These are phyloP conservation scores for Aspergillus clavatus DNA, from an alignment of 2,329 filamentous ascomycete genomes.

Conservation along the genomic window DNA sequence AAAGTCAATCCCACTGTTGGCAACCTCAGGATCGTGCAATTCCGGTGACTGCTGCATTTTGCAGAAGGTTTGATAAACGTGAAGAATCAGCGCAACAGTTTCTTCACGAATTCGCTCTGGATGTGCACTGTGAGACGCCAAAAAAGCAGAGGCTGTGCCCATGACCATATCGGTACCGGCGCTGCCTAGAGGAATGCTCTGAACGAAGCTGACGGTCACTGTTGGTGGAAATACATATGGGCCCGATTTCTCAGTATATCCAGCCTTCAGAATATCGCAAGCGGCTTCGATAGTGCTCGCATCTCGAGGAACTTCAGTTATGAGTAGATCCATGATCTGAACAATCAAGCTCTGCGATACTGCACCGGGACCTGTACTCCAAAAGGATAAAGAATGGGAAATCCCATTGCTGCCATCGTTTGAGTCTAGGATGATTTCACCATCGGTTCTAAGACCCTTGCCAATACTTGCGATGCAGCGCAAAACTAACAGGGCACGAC, in stretches of 20 bases:
- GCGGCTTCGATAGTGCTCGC: slow-evolving; percentile 41
- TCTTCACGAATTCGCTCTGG: slow-evolving; percentile 32
- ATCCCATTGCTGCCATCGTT: slow-evolving; percentile 20
- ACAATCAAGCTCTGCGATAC: slow-evolving; percentile 34
- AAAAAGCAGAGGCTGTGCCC: slow-evolving; percentile 43
- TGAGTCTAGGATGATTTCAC: slow-evolving; percentile 33
- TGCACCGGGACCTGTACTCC: slow-evolving; percentile 31
- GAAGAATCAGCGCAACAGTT: slow-evolving; percentile 33
- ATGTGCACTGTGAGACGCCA: slow-evolving; percentile 40
- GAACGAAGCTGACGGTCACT: slow-evolving; percentile 40
- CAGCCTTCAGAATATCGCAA: slow-evolving; percentile 44
- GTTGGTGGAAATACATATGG: slow-evolving; percentile 41
- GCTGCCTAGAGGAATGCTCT: slow-evolving; percentile 35
- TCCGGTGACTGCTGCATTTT: slow-evolving; percentile 33
- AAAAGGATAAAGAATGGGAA: slow-evolving; percentile 34
- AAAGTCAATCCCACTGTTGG: slow-evolving; percentile 44
- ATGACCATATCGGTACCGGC: slow-evolving; percentile 42
- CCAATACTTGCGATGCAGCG: slow-evolving; percentile 41
- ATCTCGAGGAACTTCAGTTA: slow-evolving; percentile 38
- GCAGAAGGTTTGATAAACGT: slow-evolving; percentile 37
- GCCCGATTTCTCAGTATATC: slow-evolving; percentile 42
- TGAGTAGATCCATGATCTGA: slow-evolving; percentile 38
- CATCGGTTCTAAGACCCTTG: slow-evolving; percentile 35
- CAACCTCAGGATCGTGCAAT: slow-evolving; percentile 39
- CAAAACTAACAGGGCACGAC: slow-evolving; percentile 32